phyloP scores from a whole-genome alignment of 345 rosid genomes.

The Cardiospermum halicacabum region DNA sequence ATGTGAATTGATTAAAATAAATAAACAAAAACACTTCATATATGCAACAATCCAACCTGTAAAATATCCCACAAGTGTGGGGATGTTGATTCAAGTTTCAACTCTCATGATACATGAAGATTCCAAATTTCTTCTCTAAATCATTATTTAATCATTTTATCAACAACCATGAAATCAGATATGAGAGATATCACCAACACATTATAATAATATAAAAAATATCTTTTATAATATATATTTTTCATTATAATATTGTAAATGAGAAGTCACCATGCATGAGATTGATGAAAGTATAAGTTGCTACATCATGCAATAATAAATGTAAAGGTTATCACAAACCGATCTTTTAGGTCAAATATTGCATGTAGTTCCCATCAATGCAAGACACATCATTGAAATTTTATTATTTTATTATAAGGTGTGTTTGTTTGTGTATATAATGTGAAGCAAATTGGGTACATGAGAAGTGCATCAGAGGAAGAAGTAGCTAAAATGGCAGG shows the following conservation, averaged over 20 bases:
- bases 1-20: no score
- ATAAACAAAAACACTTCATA: no score
- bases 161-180: not conserved
- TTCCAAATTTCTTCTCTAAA: no score
- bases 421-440: not conserved
- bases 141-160: no score
- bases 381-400: not conserved
- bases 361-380: not conserved
- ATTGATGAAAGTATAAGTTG: not conserved
- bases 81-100: not conserved
- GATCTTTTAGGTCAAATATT: not conserved
- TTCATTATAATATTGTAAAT: not conserved
- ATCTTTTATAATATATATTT: not conserved
- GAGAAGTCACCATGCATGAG: not conserved
- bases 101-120: not conserved
- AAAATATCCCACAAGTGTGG: not conserved
- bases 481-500: constrained; percentile 17
- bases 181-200: not conserved
- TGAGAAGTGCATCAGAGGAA: no score
- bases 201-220: not conserved
- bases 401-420: not conserved
- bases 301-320: not conserved
- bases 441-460: no score
- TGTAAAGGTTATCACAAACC: constrained; percentile 6
- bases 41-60: not conserved